Conservation (phyloP, 2,329 filamentous ascomycete species). For the Exophiala spinifera region DNA sequence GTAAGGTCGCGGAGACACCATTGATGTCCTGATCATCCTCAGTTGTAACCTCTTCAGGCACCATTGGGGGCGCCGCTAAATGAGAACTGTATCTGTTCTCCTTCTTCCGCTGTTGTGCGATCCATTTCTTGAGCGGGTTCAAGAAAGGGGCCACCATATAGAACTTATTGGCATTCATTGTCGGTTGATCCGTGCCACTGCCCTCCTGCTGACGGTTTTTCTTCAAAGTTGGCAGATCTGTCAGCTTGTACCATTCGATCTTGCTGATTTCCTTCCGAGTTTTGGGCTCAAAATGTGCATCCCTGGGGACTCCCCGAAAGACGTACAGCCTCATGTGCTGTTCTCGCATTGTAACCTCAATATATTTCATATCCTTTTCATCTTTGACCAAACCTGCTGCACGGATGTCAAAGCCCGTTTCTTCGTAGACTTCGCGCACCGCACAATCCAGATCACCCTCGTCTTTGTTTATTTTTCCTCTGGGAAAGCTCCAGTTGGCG, state of each 20-base stretch:
- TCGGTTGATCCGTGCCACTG: constrained; percentile 47
- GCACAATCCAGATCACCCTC: constrained; percentile 93
- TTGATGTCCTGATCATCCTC: constrained; percentile 26
- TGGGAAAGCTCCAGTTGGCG: constrained; percentile 92
- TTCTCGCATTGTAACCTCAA: constrained; percentile 85
- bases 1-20: constrained; percentile 22
- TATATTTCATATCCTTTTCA: constrained; percentile 71
- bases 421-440: constrained; percentile 89
- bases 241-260: constrained; percentile 90
- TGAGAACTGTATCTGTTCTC: constrained; percentile 55
- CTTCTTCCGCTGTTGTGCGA: constrained; percentile 75
- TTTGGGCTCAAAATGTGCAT: constrained; percentile 81
- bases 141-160: constrained; percentile 98
- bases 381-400: constrained; percentile 72
- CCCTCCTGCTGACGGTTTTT: constrained; percentile 66
- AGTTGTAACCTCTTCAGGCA: constrained; percentile 22
- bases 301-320: constrained; percentile 81
- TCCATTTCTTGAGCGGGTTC: constrained; percentile 82
- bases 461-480: constrained; percentile 97
- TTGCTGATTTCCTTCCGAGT: constrained; percentile 97
- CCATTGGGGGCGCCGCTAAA: constrained; percentile 37
- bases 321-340: constrained; percentile 92
- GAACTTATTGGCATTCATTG: constrained; percentile 76
- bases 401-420: constrained; percentile 83
- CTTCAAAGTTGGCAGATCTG: constrained; percentile 78